Conservation (phyloP, 257 asterid species). For the Solanum chilense region DNA sequence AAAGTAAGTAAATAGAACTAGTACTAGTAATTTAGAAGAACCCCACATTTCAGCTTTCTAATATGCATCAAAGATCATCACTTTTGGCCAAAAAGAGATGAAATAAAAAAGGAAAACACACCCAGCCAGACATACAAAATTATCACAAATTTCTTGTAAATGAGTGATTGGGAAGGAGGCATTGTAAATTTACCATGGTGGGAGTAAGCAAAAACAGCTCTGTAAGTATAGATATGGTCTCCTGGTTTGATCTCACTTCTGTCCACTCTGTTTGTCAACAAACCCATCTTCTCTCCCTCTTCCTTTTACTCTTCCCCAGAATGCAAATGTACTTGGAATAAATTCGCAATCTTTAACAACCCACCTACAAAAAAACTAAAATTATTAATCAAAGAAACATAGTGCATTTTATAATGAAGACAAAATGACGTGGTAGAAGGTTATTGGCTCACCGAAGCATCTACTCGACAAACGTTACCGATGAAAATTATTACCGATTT, state of each 20-base stretch:
- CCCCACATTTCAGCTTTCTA: neutral
- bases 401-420: neutral
- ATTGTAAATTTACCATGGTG: conserved; percentile 49
- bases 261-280: conserved; percentile 66
- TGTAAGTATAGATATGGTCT: conserved; percentile 79
- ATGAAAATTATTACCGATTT: neutral
- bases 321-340: neutral
- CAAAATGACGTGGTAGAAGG: conserved; percentile 7
- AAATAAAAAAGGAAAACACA: neutral
- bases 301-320: neutral
- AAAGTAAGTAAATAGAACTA: neutral
- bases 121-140: neutral
- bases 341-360: neutral
- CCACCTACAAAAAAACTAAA: neutral
- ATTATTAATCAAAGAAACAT: neutral
- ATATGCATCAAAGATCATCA: neutral
- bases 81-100: neutral
- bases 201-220: conserved; percentile 69
- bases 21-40: neutral
- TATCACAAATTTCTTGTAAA: neutral
- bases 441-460: conserved; percentile 13
- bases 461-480: conserved; percentile 11
- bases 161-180: neutral
- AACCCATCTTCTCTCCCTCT: conserved; percentile 42
- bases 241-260: conserved; percentile 59